Percentiles rank a stretch among this genome's conserved stretches.
These are phyloP conservation scores for Microstroma glucosiphilum DNA, from an alignment of 1,284 basidiomycete genomes.

Conservation along the genomic window DNA sequence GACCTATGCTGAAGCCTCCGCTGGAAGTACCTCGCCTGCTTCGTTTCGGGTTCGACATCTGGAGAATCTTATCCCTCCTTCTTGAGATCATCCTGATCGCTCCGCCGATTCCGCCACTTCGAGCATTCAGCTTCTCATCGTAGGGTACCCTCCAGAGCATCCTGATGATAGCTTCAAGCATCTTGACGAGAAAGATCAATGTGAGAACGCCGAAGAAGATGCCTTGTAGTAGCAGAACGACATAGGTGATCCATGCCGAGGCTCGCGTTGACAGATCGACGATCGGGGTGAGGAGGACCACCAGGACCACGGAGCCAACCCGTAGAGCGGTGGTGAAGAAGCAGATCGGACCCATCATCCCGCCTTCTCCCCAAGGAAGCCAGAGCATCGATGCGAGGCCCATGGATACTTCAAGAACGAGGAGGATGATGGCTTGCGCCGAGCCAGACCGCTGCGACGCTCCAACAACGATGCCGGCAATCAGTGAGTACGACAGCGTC, in stretches of 20 bases:
- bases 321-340: constrained; percentile 84
- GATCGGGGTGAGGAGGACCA: constrained; percentile 78
- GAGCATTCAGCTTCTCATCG: constrained; percentile 57
- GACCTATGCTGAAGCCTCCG: not conserved
- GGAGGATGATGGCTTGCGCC: constrained; percentile 78
- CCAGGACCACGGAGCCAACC: constrained; percentile 78
- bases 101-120: constrained; percentile 33
- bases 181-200: constrained; percentile 74
- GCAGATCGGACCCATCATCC: constrained; percentile 87
- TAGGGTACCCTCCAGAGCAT: constrained; percentile 75
- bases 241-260: constrained; percentile 81
- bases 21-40: no score
- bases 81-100: constrained; percentile 31
- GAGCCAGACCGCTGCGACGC: constrained; percentile 82
- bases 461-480: constrained; percentile 74
- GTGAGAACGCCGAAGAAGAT: constrained; percentile 74
- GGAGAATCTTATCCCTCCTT: constrained; percentile 27
- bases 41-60: constrained; percentile 22
- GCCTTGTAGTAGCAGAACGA: constrained; percentile 77
- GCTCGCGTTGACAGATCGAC: constrained; percentile 55
- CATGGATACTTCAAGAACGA: constrained; percentile 52
- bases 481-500: constrained; percentile 72
- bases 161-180: constrained; percentile 73
- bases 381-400: constrained; percentile 55
- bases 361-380: constrained; percentile 92